These are phyloP conservation scores for Neocucurbitaria cava DNA, from an alignment of 2,329 filamentous ascomycete genomes.

Conservation along the genomic window DNA sequence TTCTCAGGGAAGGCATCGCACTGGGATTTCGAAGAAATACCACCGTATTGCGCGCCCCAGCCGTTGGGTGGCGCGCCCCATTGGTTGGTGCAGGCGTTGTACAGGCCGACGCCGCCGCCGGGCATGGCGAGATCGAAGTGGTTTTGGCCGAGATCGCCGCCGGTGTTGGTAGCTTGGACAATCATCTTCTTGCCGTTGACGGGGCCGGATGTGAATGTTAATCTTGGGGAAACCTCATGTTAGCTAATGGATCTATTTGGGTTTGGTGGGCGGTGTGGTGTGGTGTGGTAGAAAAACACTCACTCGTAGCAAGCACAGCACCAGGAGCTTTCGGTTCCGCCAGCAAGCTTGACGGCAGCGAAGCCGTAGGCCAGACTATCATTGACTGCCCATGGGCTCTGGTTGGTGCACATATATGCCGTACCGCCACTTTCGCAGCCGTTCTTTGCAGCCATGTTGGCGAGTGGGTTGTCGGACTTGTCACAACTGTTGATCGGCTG, in stretches of 20 bases:
- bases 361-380: slow-evolving; percentile 69
- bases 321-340: slow-evolving; percentile 62
- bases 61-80: slow-evolving; percentile 42
- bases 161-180: slow-evolving; percentile 70
- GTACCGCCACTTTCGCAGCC: slow-evolving; percentile 64
- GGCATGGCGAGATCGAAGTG: slow-evolving; percentile 50
- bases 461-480: slow-evolving; percentile 62
- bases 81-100: slow-evolving; percentile 43
- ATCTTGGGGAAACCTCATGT: slow-evolving; percentile 29
- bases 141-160: slow-evolving; percentile 44
- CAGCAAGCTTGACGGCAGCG: slow-evolving; percentile 66
- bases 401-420: slow-evolving; percentile 66
- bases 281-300: slow-evolving; percentile 1
- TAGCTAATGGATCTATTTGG: too few species aligned
- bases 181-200: slow-evolving; percentile 67
- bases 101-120: slow-evolving; percentile 46
- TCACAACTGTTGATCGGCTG: slow-evolving; percentile 63
- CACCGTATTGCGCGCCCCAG: slow-evolving; percentile 46
- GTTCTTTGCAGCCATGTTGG: slow-evolving; percentile 56
- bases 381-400: slow-evolving; percentile 68
- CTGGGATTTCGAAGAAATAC: slow-evolving; percentile 38
- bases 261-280: slow-evolving; percentile 8
- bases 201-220: slow-evolving; percentile 65
- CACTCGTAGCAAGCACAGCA: slow-evolving; percentile 71
- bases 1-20: slow-evolving; percentile 45